Evolutionary conservation across 495 filamentous ascomycete species (phyloP).

Genomic region (Massariosphaeria phaeospora): DNA sequence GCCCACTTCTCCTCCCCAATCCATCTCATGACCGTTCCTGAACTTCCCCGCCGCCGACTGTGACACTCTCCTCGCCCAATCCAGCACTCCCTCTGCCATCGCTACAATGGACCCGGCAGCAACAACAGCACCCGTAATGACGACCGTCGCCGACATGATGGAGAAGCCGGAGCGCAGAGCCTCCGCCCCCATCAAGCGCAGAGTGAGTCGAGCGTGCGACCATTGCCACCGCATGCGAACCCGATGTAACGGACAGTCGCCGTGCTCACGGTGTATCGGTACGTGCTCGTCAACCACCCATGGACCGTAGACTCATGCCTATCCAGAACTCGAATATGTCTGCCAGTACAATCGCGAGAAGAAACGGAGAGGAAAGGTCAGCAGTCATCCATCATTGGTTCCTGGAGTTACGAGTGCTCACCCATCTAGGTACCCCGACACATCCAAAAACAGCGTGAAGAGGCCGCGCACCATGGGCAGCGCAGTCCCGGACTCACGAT

Average conservation of each 20-base stretch:
- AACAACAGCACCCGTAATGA: neutral
- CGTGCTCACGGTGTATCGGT: slow-evolving; percentile 32
- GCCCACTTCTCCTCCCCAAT: slow-evolving; percentile 22
- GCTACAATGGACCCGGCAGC: slow-evolving; percentile 24
- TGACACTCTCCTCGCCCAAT: slow-evolving; percentile 1
- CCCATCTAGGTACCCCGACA: slow-evolving; percentile 22
- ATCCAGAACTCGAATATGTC: slow-evolving; percentile 26
- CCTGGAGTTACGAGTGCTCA: too few relatives aligned
- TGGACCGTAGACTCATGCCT: neutral
- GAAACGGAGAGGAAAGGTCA: slow-evolving; percentile 29
- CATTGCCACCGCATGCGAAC: slow-evolving; percentile 29
- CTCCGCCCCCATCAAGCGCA: slow-evolving; percentile 22
- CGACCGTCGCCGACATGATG: neutral
- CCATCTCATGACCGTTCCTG: slow-evolving; percentile 27
- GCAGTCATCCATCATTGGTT: neutral
- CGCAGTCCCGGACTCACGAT: slow-evolving; percentile 12
- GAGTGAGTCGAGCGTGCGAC: slow-evolving; percentile 31
- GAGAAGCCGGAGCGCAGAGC: slow-evolving; percentile 12
- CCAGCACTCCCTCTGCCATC: slow-evolving; percentile 2
- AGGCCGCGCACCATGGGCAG: slow-evolving; percentile 12
- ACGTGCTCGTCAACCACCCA: neutral
- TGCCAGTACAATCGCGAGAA: slow-evolving; percentile 29
- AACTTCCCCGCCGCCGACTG: slow-evolving; percentile 3
- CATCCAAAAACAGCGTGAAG: slow-evolving; percentile 29
- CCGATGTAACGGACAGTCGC: slow-evolving; percentile 29